A percentile compares a stretch with the other conserved stretches of the same genome.
These are phyloP conservation scores for Zoysia japonica DNA, from an alignment of 176 grass and related monocot species.

Conservation along the genomic window DNA sequence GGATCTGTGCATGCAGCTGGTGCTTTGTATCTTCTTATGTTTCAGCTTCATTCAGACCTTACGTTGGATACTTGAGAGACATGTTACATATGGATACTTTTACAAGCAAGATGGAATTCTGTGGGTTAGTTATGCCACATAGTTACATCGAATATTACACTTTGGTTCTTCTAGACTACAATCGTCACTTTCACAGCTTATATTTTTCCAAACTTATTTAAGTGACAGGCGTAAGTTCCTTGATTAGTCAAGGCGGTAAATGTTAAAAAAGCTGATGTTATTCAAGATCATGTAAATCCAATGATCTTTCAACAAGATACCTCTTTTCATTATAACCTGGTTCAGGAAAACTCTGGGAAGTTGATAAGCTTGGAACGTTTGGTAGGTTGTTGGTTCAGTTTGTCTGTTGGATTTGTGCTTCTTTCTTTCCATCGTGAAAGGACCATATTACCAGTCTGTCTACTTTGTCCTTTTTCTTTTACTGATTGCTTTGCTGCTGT, in stretches of 20 bases:
- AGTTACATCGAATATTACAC: background rate
- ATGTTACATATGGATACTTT: too few relatives aligned
- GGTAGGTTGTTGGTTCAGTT: background rate
- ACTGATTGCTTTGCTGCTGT: background rate
- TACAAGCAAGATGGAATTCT: background rate
- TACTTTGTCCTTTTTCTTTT: slow-evolving; percentile 22
- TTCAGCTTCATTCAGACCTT: background rate
- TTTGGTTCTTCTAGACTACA: slow-evolving; percentile 8
- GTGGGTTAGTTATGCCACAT: background rate
- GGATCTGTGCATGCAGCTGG: background rate
- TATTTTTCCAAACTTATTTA: slow-evolving; percentile 37
- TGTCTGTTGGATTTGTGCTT: background rate
- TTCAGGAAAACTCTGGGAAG: slow-evolving; percentile 41
- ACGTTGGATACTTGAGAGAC: background rate
- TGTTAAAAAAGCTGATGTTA: background rate
- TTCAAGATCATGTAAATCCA: background rate
- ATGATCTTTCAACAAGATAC: slow-evolving; percentile 10
- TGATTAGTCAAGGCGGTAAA: background rate
- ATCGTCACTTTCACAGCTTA: background rate
- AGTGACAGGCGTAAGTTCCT: slow-evolving; percentile 26
- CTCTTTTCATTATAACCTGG: background rate
- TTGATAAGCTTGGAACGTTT: slow-evolving; percentile 28
- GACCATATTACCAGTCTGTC: slow-evolving; percentile 30
- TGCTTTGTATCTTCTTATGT: background rate
- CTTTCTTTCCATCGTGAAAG: slow-evolving; percentile 34